phyloP scores from a whole-genome alignment of 2,329 filamentous ascomycete species.

The Clonostachys sp. region DNA sequence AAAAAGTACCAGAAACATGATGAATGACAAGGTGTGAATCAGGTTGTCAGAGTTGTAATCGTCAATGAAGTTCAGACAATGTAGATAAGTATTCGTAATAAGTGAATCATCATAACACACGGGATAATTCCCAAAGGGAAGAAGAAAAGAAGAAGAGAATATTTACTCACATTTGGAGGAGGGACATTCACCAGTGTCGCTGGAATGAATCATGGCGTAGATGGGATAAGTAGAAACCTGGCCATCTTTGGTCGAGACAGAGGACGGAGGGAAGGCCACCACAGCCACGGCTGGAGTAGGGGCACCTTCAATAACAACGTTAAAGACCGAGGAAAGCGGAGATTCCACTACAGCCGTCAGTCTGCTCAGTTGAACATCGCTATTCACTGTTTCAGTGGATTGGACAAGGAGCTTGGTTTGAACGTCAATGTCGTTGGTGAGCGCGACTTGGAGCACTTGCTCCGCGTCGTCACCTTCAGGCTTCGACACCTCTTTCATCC shows the following conservation, averaged over 20 bases:
- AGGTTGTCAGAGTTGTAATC: slow-evolving; percentile 88
- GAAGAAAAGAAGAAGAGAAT: slow-evolving; percentile 5
- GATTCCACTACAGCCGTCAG: slow-evolving; percentile 68
- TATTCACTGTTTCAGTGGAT: neutral
- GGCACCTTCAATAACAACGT: slow-evolving; percentile 66
- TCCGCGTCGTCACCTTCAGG: slow-evolving; percentile 9
- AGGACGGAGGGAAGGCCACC: slow-evolving; percentile 57
- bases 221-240: slow-evolving; percentile 36
- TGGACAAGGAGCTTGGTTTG: slow-evolving; percentile 50
- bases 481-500: slow-evolving; percentile 38
- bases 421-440: slow-evolving; percentile 55
- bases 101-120: slow-evolving; percentile 70
- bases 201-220: slow-evolving; percentile 72
- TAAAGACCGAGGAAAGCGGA: slow-evolving; percentile 62
- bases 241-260: slow-evolving; percentile 27
- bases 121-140: slow-evolving; percentile 3
- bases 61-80: slow-evolving; percentile 96
- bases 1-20: neutral
- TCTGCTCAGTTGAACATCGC: slow-evolving; percentile 19
- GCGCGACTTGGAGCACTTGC: slow-evolving; percentile 33
- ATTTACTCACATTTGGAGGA: slow-evolving; percentile 76
- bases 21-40: slow-evolving; percentile 46
- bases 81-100: slow-evolving; percentile 98
- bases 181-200: slow-evolving; percentile 90
- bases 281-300: slow-evolving; percentile 71